A percentile compares a stretch with the other conserved stretches of the same genome.
Conservation (phyloP, 2,329 filamentous ascomycete species). For the Fusarium lateritium region DNA sequence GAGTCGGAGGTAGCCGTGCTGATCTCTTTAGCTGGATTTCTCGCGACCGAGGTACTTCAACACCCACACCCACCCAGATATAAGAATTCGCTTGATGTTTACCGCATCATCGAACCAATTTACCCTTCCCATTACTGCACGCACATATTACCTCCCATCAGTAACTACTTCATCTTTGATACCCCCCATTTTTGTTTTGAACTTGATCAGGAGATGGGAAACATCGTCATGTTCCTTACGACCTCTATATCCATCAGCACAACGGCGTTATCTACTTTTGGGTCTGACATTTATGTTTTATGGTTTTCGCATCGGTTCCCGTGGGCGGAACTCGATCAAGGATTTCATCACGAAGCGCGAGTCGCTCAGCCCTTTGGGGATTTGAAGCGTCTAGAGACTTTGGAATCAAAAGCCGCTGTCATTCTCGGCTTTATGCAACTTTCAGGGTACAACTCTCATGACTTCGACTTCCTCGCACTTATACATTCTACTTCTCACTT, state of each 20-base stretch:
- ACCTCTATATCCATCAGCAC: constrained; percentile 51
- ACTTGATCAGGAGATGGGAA: constrained; percentile 48
- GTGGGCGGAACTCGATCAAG: constrained; percentile 19
- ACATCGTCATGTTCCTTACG: constrained; percentile 50
- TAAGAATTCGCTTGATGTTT: constrained; percentile 28
- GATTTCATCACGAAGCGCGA: constrained; percentile 33
- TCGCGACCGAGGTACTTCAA: constrained; percentile 59
- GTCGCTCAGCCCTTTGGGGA: constrained; percentile 23
- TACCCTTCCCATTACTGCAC: constrained; percentile 37
- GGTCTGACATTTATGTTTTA: constrained; percentile 45
- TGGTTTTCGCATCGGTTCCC: constrained; percentile 38
- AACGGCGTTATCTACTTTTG: constrained; percentile 50
- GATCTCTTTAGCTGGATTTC: constrained; percentile 68
- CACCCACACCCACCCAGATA: constrained; percentile 48
- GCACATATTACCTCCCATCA: constrained; percentile 51
- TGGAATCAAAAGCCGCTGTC: constrained; percentile 23
- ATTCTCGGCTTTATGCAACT: constrained; percentile 5
- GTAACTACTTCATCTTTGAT: constrained; percentile 57
- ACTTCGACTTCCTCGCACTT: constrained; percentile 7
- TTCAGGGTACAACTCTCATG: constrained; percentile 40
- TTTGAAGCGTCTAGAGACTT: constrained; percentile 12
- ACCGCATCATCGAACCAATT: constrained; percentile 17
- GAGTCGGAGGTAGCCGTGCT: constrained; percentile 52
- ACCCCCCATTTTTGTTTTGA: constrained; percentile 51
- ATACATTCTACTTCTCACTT: constrained; percentile 9